Conservation (phyloP, 441 rosid genomes). For the Adansonia madagascariensis region DNA sequence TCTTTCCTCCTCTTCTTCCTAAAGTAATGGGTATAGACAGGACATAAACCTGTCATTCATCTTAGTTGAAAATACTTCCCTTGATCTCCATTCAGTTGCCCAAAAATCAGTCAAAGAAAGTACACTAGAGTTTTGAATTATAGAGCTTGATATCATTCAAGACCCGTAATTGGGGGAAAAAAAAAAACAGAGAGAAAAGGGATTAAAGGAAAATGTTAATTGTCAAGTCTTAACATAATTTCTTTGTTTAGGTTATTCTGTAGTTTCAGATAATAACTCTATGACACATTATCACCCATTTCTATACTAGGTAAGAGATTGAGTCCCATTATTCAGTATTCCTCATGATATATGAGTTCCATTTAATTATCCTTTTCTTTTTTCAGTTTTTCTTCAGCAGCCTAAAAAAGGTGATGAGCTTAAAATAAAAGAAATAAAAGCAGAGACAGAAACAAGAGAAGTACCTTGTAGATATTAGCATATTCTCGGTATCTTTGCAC, state of each 20-base stretch:
- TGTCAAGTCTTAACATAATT: not conserved
- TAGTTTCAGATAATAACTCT: constrained; percentile 2
- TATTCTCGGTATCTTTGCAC: constrained; percentile 93
- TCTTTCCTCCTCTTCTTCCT: constrained; percentile 99
- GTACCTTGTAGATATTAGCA: constrained; percentile 95
- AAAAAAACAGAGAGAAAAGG: not conserved
- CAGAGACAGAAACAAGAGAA: constrained; percentile 1
- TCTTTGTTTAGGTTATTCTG: not conserved
- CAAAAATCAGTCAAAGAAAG: constrained; percentile 17
- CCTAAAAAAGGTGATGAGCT: not conserved
- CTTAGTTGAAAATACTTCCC: not conserved
- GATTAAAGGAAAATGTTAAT: not conserved
- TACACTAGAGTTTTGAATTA: not conserved
- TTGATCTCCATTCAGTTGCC: constrained; percentile 21
- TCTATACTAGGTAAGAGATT: not conserved
- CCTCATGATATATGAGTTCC: not conserved
- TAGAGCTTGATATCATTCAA: constrained; percentile 15
- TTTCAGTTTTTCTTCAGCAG: constrained; percentile 4
- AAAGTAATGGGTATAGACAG: constrained; percentile 29
- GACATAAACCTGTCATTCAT: constrained; percentile 19
- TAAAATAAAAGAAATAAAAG: constrained; percentile 3
- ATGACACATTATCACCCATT: constrained; percentile 11
- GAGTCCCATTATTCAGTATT: not conserved
- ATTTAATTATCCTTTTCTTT: not conserved
- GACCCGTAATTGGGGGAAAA: not conserved